Percentiles rank a stretch among this genome's conserved stretches.
phyloP scores from a whole-genome alignment of 2,329 filamentous ascomycete genomes.

The Fusarium fracticaudum region DNA sequence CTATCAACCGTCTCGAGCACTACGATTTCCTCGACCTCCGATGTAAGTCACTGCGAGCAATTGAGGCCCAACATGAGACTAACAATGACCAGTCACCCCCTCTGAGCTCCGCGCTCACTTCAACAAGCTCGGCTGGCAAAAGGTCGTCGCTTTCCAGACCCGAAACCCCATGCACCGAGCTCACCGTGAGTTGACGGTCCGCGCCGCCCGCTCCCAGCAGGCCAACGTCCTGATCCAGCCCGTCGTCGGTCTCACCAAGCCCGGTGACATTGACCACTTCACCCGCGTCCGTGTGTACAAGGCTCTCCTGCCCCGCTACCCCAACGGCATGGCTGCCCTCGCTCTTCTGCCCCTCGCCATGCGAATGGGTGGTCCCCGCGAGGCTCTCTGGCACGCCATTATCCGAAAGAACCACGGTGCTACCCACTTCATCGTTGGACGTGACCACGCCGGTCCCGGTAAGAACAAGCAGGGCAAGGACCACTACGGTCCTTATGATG shows the following conservation, averaged over 20 bases:
- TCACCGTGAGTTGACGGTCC: slow-evolving; percentile 96
- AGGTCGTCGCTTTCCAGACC: slow-evolving; percentile 98
- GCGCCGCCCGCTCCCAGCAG: slow-evolving; percentile 92
- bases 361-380: slow-evolving; percentile 98
- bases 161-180: slow-evolving; percentile 99
- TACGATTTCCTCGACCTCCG: slow-evolving; percentile 98
- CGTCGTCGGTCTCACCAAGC: slow-evolving; percentile 97
- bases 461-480: slow-evolving; percentile 98
- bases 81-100: slow-evolving; percentile 74
- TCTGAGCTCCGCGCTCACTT: slow-evolving; percentile 96
- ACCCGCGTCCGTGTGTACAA: slow-evolving; percentile 99
- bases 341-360: slow-evolving; percentile 95
- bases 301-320: slow-evolving; percentile 93
- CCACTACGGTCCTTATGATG: slow-evolving; percentile 98
- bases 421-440: slow-evolving; percentile 98
- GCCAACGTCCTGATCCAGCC: slow-evolving; percentile 99
- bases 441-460: slow-evolving; percentile 96
- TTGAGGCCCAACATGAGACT: slow-evolving; percentile 1
- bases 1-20: slow-evolving; percentile 94
- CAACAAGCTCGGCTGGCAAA: slow-evolving; percentile 98
- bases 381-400: slow-evolving; percentile 99
- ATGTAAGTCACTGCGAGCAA: slow-evolving; percentile 66
- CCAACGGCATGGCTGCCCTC: slow-evolving; percentile 98
- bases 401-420: slow-evolving; percentile 99
- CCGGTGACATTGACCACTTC: slow-evolving; percentile 99